These are phyloP conservation scores for Hypoxylon subgilvum DNA, from an alignment of 495 filamentous ascomycete genomes.

Conservation along the genomic window DNA sequence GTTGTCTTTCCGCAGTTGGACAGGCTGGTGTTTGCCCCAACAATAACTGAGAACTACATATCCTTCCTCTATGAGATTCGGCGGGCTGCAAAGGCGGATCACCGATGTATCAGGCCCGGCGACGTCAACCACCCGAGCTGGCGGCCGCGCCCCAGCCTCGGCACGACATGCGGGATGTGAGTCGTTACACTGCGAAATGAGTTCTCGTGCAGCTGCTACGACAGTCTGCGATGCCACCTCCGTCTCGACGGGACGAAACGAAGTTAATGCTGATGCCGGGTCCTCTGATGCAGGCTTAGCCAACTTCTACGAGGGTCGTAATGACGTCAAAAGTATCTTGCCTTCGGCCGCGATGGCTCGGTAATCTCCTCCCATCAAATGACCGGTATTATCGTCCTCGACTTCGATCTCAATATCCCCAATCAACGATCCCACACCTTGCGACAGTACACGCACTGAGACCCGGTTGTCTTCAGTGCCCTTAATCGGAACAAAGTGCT, in stretches of 20 bases:
- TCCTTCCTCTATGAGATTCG: neutral
- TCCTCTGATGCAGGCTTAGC: neutral
- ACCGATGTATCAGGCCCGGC: neutral
- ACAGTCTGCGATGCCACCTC: conserved; percentile 1
- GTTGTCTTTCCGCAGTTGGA: conserved; percentile 6
- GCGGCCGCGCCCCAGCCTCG: neutral
- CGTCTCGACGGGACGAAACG: conserved; percentile 1
- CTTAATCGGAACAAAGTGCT: neutral
- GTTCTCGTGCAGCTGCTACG: neutral
- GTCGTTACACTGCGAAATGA: neutral
- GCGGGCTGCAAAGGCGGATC: neutral
- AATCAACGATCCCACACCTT: neutral
- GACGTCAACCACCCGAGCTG: neutral
- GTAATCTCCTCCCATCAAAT: neutral
- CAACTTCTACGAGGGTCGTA: neutral
- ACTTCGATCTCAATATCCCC: neutral
- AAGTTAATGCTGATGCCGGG: neutral
- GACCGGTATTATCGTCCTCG: neutral
- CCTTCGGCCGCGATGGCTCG: neutral
- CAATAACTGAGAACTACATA: conserved; percentile 29
- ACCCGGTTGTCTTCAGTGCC: neutral
- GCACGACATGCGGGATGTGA: conserved; percentile 1
- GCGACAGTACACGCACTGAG: neutral
- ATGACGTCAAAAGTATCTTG: neutral
- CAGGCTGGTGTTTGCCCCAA: conserved; percentile 24